phyloP scores from a whole-genome alignment of 164 flowering plant genomes.

The Stephania japonica region DNA sequence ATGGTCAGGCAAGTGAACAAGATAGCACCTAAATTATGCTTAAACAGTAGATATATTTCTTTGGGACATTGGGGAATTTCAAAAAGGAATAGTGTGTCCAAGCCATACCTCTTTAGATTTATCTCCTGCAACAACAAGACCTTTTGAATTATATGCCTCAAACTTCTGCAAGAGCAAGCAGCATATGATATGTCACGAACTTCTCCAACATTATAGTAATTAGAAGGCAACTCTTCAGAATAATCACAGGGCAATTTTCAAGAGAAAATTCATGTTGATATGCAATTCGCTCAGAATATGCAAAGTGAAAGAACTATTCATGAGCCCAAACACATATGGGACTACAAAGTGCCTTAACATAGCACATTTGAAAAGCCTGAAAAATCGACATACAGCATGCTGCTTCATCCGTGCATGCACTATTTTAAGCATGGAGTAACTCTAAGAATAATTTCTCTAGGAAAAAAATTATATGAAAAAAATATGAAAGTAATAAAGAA shows the following conservation, averaged over 20 bases:
- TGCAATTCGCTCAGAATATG: not conserved
- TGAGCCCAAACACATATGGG: too few species aligned
- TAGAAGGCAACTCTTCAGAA: not conserved
- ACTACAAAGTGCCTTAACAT: too few species aligned
- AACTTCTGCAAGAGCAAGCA: constrained; percentile 56
- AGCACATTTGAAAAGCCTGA: too few species aligned
- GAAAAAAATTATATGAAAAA: too few species aligned
- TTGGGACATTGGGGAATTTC: not conserved
- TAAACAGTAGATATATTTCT: not conserved
- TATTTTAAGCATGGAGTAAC: too few species aligned
- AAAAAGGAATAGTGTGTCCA: not conserved
- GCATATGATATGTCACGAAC: not conserved
- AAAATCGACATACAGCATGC: too few species aligned
- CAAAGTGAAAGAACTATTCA: not conserved
- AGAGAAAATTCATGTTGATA: not conserved
- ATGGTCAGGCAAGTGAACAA: not conserved
- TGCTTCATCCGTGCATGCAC: too few species aligned
- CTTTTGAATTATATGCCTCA: constrained; percentile 81
- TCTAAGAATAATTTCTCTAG: too few species aligned
- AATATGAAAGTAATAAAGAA: too few species aligned
- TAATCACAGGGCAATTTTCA: not conserved
- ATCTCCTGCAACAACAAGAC: constrained; percentile 71
- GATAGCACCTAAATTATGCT: not conserved
- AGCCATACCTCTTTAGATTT: constrained; percentile 67
- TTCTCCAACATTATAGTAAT: not conserved